These are phyloP conservation scores for Globisporangium camurandrum DNA, from an alignment of 352 stramenopile species.

Conservation along the genomic window DNA sequence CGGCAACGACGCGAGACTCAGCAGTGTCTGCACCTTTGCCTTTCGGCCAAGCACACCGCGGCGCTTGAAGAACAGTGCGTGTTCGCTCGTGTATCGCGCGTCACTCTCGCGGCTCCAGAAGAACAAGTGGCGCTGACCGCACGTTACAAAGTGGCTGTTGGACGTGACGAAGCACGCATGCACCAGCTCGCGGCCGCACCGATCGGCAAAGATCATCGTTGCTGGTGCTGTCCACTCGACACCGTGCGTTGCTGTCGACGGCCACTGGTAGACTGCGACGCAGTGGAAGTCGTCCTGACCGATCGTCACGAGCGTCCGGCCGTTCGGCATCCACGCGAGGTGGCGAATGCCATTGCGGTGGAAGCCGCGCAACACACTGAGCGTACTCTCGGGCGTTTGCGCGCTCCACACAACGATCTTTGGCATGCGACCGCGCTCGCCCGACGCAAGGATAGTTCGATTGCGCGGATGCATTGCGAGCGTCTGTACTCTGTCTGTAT, in stretches of 20 bases:
- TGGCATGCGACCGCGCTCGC: constrained; percentile 43
- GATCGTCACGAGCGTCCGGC: constrained; percentile 53
- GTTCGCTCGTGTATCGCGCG: constrained; percentile 34
- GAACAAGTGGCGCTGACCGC: constrained; percentile 51
- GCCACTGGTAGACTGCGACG: constrained; percentile 76
- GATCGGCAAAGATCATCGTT: constrained; percentile 45
- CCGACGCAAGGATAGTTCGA: constrained; percentile 42
- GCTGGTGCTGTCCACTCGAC: constrained; percentile 50
- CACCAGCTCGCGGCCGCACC: constrained; percentile 39
- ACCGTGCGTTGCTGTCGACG: constrained; percentile 7
- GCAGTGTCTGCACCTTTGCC: constrained; percentile 56
- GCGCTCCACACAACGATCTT: constrained; percentile 70
- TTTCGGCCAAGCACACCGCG: constrained; percentile 60
- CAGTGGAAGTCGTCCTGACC: constrained; percentile 64
- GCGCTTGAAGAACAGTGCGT: constrained; percentile 41
- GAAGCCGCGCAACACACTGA: constrained; percentile 61
- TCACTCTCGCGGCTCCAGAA: constrained; percentile 69
- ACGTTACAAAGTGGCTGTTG: constrained; percentile 59
- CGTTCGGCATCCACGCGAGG: constrained; percentile 68
- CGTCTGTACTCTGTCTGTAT: constrained; percentile 51
- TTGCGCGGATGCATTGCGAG: constrained; percentile 50
- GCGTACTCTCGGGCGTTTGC: constrained; percentile 23
- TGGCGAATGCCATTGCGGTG: constrained; percentile 55
- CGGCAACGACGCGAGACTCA: constrained; percentile 41
- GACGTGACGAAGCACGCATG: constrained; percentile 28